A percentile compares a stretch with the other conserved stretches of the same genome.
These are phyloP conservation scores for Stenocarpella maydis DNA, from an alignment of 2,329 filamentous ascomycete genomes.

Conservation along the genomic window DNA sequence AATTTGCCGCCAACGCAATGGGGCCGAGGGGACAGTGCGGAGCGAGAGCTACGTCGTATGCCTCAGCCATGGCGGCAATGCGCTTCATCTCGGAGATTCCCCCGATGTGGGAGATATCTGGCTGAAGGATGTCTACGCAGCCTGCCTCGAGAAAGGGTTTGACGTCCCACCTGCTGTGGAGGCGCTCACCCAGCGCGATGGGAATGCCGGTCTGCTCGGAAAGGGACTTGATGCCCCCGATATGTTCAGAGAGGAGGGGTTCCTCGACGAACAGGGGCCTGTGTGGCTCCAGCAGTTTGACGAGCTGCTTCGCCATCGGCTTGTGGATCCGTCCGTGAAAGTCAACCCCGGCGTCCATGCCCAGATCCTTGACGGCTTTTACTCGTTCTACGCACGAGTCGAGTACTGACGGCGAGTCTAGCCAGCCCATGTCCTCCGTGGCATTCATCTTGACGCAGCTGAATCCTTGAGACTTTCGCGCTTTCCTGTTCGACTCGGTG, in stretches of 20 bases:
- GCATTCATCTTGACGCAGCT: slow-evolving; percentile 73
- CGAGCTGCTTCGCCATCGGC: slow-evolving; percentile 74
- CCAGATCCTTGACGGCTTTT: slow-evolving; percentile 68
- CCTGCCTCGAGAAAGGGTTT: slow-evolving; percentile 68
- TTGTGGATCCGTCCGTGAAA: slow-evolving; percentile 76
- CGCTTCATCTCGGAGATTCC: slow-evolving; percentile 70
- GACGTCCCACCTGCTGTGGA: slow-evolving; percentile 72
- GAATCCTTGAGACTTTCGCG: slow-evolving; percentile 63
- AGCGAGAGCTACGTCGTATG: slow-evolving; percentile 70
- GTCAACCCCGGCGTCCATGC: slow-evolving; percentile 71
- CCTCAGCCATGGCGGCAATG: slow-evolving; percentile 69
- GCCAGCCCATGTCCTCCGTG: slow-evolving; percentile 71
- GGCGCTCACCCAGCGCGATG: slow-evolving; percentile 70
- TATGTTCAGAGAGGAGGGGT: slow-evolving; percentile 68
- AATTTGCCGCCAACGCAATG: slow-evolving; percentile 69
- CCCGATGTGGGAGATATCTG: slow-evolving; percentile 70
- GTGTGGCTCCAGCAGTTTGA: slow-evolving; percentile 68
- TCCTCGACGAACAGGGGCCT: slow-evolving; percentile 72
- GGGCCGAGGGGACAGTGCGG: slow-evolving; percentile 72
- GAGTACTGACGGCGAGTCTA: slow-evolving; percentile 67
- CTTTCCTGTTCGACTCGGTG: slow-evolving; percentile 47
- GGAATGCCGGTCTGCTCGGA: slow-evolving; percentile 62
- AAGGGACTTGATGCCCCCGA: slow-evolving; percentile 65
- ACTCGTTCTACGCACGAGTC: slow-evolving; percentile 67
- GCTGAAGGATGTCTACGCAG: slow-evolving; percentile 69